phyloP scores from a whole-genome alignment of 2,329 filamentous ascomycete genomes.

The Fusarium heterosporum region DNA sequence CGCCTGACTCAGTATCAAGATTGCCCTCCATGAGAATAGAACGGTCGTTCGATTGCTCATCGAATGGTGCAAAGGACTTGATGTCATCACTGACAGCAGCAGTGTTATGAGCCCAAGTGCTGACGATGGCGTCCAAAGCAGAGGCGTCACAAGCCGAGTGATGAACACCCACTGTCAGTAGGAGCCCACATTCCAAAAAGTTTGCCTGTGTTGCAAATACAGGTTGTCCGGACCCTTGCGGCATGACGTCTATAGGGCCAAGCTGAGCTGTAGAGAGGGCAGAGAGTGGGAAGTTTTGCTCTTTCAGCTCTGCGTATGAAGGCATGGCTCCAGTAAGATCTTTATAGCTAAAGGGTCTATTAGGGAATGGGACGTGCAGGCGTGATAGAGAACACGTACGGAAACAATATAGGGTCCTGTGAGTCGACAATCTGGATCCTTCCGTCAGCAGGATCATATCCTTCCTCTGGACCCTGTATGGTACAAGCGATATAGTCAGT shows the following conservation, averaged over 20 bases:
- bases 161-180: background rate
- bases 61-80: background rate
- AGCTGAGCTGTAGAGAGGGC: background rate
- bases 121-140: background rate
- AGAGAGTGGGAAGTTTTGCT: background rate
- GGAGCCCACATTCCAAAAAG: background rate
- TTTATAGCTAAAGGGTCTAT: background rate
- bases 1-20: background rate
- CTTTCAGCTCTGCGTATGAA: background rate
- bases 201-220: background rate
- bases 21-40: background rate
- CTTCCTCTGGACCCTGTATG: background rate
- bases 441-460: background rate
- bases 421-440: background rate
- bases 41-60: background rate
- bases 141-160: background rate
- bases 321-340: background rate
- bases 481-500: rapidly evolving
- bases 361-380: rapidly evolving
- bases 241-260: background rate
- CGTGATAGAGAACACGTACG: background rate
- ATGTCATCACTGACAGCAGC: background rate
- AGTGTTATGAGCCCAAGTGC: background rate
- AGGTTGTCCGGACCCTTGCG: background rate
- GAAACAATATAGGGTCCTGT: background rate